Evolutionary conservation across 345 rosid genomes (phyloP), one percentile per base, ranked within the genome.

Genomic region (Eutrema heterophyllum): DNA sequence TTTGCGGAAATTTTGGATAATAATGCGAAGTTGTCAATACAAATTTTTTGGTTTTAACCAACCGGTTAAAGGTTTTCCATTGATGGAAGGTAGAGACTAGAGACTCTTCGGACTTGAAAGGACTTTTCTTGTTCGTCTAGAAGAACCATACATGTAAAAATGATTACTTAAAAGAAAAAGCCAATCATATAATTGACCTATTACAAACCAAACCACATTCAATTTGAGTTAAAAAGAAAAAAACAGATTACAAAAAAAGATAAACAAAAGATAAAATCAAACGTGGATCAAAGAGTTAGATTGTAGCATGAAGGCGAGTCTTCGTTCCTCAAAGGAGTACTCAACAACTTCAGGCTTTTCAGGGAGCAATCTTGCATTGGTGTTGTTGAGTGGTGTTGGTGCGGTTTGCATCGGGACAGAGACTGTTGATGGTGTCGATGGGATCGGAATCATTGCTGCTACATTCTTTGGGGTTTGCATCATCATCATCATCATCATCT

Each of bases 401-500:
- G 86, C 92, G 13, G 99, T 92, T 81, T 86, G 99, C 98, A 90
- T 92, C 26, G 88, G 86, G 9, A 86, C 83, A 14, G 91, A 84
- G 29, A 82, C 64, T 30, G 96, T 88, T 33, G 96, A 84, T 67
- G 93, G 93, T 30, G 97, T 88, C 0, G 81, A 53, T 8, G 87
- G 84, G 65, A 84, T 62, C 18, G 86, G 84, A 77, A 85, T 81
- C 67, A 83, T 80, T 27, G 87, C 72, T 3, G 61, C 48, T 12
- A 77, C 66, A 3, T 50, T 77, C 67, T 77, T 86, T 0, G 96
- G 98, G 12, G 97, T 89, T 64, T 64, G 80, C 60, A 62, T 51
- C 69, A 68, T 68, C 74, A n/a, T 66, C 56, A 53, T 74, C 72
- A 26, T 74, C 69, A 61, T 60, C 64, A 11, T 79, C 81, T 41